phyloP scores from a whole-genome alignment of 768 basidiomycete genomes.

The Chalciporus pseudorubinellus region DNA sequence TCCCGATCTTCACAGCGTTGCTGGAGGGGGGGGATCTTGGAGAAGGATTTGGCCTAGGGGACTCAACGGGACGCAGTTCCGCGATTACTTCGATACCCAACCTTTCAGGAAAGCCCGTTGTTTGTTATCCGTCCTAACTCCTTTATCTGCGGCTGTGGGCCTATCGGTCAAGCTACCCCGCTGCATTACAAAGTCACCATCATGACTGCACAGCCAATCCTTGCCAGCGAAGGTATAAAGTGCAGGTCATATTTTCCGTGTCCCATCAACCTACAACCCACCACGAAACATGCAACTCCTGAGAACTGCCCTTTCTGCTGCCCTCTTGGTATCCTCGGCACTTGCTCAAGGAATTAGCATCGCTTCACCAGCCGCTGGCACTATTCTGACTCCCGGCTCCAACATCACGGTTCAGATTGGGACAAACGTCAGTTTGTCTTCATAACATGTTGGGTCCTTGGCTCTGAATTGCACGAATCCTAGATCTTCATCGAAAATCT shows the following conservation, averaged over 20 bases:
- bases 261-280: neutral
- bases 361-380: conserved; percentile 16
- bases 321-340: neutral
- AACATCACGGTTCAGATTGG: conserved; percentile 42
- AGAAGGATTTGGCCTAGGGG: no score
- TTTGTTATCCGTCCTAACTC: no score
- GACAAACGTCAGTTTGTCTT: conserved; percentile 35
- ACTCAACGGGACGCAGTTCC: no score
- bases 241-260: neutral
- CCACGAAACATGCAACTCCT: neutral
- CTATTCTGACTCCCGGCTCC: conserved; percentile 37
- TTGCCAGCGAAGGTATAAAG: neutral
- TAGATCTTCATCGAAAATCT: conserved; percentile 35
- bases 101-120: no score
- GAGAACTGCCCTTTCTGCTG: neutral
- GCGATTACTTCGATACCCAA: no score
- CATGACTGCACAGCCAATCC: neutral
- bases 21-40: no score
- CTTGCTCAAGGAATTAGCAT: neutral
- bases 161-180: no score
- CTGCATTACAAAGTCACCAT: neutral
- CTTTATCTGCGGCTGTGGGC: no score
- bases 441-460: neutral
- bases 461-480: neutral
- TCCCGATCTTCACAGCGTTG: no score